phyloP scores from a whole-genome alignment of 2,329 filamentous ascomycete species.

The Teratosphaeria viscida region DNA sequence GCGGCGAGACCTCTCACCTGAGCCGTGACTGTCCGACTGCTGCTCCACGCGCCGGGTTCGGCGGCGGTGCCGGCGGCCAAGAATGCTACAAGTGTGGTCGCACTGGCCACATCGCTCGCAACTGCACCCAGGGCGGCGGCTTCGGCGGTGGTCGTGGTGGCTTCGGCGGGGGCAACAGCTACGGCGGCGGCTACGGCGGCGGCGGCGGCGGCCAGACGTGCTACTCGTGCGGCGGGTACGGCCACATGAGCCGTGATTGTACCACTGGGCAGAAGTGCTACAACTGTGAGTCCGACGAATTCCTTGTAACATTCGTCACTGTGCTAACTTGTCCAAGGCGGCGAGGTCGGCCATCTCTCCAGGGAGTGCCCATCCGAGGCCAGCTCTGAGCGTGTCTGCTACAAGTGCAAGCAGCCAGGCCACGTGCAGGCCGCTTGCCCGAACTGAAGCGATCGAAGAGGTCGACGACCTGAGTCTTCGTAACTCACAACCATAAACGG shows the following conservation, averaged over 20 bases:
- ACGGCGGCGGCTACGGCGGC: constrained; percentile 34
- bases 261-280: constrained; percentile 99
- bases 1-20: constrained; percentile 56
- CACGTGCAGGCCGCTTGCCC: constrained; percentile 94
- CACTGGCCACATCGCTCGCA: constrained; percentile 89
- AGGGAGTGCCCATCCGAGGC: constrained; percentile 94
- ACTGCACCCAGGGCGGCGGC: constrained; percentile 61
- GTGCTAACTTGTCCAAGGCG: constrained; percentile 37
- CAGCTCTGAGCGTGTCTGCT: constrained; percentile 89
- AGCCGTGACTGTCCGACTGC: constrained; percentile 67
- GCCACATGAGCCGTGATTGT: constrained; percentile 85
- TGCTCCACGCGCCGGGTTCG: constrained; percentile 26
- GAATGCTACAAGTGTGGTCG: constrained; percentile 97
- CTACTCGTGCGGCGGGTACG: constrained; percentile 95
- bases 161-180: constrained; percentile 32
- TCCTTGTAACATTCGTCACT: neutral
- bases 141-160: constrained; percentile 37
- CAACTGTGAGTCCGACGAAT: constrained; percentile 58
- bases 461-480: constrained; percentile 12
- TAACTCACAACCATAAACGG: constrained; percentile 13
- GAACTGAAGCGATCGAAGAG: constrained; percentile 44
- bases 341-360: constrained; percentile 86
- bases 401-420: constrained; percentile 76
- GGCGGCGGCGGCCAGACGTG: constrained; percentile 65
- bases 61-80: constrained; percentile 40